Evolutionary conservation across 1,284 basidiomycete species (phyloP).

Genomic region (Afroboletus lepidellus): DNA sequence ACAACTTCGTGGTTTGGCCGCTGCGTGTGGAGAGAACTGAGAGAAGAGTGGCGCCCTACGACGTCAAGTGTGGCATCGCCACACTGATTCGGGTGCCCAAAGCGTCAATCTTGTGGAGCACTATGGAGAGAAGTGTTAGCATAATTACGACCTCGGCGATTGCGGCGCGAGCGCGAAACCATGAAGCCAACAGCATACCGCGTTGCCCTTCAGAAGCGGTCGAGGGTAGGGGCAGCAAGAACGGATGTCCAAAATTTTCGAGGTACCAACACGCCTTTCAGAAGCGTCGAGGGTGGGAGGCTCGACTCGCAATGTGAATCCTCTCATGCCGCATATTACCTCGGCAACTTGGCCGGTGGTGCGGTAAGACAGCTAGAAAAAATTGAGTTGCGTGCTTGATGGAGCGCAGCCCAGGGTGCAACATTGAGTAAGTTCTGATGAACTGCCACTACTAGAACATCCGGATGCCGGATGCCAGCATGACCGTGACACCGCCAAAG

Average conservation of each 20-base stretch:
- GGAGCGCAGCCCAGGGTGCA: too few relatives aligned
- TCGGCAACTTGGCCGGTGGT: too few relatives aligned
- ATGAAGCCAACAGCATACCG: background rate
- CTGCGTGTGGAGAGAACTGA: background rate
- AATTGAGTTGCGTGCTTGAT: too few relatives aligned
- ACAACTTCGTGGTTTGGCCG: background rate
- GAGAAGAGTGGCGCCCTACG: background rate
- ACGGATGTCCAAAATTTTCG: background rate
- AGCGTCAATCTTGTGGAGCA: slow-evolving; percentile 19
- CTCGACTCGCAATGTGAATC: background rate
- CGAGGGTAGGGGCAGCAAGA: background rate
- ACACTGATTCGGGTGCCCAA: background rate
- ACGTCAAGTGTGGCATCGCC: background rate
- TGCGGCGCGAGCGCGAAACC: background rate
- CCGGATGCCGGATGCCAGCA: slow-evolving; percentile 6
- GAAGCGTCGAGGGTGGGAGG: background rate
- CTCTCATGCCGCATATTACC: background rate
- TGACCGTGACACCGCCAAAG: background rate
- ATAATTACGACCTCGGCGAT: slow-evolving; percentile 2
- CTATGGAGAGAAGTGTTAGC: background rate
- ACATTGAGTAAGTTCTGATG: slow-evolving; percentile 18
- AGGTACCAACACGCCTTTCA: background rate
- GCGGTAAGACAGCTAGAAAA: too few relatives aligned
- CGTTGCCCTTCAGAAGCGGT: slow-evolving; percentile 2
- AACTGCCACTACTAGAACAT: slow-evolving; percentile 10